A percentile compares a stretch with the other conserved stretches of the same genome.
phyloP scores from a whole-genome alignment of 192 early-diverging fungal species.

The Funneliformis geosporum region DNA sequence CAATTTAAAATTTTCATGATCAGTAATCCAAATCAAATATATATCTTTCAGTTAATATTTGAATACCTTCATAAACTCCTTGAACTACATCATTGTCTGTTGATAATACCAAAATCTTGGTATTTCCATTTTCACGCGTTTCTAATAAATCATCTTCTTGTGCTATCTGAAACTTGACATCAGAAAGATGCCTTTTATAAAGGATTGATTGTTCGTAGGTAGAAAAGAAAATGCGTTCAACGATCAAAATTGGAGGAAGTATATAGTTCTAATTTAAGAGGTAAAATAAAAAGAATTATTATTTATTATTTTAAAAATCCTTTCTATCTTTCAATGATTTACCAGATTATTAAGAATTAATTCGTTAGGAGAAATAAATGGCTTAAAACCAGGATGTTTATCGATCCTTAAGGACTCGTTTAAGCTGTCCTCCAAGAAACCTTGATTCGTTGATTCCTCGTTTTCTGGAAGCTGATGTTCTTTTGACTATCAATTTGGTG shows the following conservation, averaged over 20 bases:
- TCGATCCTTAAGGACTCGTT: background rate
- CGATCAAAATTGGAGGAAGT: background rate
- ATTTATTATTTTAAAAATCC: too few relatives aligned
- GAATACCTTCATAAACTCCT: conserved; percentile 84
- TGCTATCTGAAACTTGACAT: conserved; percentile 84
- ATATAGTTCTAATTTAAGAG: background rate
- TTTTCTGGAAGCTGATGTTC: background rate
- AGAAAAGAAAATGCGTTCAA: background rate
- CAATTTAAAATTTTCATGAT: background rate
- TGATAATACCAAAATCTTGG: conserved; percentile 49
- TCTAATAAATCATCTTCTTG: conserved; percentile 59
- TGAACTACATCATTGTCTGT: conserved; percentile 75
- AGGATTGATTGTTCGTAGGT: conserved; percentile 28
- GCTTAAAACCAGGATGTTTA: background rate
- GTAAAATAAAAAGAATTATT: background rate
- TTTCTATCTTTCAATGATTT: background rate
- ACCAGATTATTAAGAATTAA: background rate
- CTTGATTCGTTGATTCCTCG: background rate
- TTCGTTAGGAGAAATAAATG: background rate
- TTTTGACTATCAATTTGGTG: background rate
- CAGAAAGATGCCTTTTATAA: conserved; percentile 73
- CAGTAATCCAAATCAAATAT: background rate
- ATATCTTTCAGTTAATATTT: background rate
- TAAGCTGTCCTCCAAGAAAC: background rate
- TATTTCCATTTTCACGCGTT: conserved; percentile 28